These are phyloP conservation scores for Westerdykella ornata DNA, from an alignment of 2,329 filamentous ascomycete genomes.

Conservation along the genomic window DNA sequence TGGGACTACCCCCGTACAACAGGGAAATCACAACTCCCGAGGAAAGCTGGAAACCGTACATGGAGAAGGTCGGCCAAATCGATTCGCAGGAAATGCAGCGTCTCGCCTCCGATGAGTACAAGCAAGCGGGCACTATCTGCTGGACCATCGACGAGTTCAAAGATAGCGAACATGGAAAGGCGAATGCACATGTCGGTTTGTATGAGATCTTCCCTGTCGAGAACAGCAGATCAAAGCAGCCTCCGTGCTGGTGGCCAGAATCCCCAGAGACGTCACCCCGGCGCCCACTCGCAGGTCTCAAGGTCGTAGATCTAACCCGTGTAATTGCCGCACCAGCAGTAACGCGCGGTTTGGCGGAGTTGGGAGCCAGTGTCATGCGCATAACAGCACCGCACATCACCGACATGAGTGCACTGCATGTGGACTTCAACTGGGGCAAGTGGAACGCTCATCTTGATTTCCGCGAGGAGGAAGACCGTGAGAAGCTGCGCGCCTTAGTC, in stretches of 20 bases:
- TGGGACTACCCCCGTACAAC: slow-evolving; percentile 33
- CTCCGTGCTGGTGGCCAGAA: slow-evolving; percentile 41
- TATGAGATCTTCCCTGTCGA: slow-evolving; percentile 35
- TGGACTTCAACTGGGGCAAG: slow-evolving; percentile 48
- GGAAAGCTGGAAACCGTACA: slow-evolving; percentile 29
- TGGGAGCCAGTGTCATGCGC: slow-evolving; percentile 45
- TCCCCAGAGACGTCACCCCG: slow-evolving; percentile 23
- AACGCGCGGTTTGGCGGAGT: slow-evolving; percentile 39
- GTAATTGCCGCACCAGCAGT: slow-evolving; percentile 47
- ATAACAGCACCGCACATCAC: slow-evolving; percentile 38
- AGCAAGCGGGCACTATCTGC: slow-evolving; percentile 39
- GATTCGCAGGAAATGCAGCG: slow-evolving; percentile 33
- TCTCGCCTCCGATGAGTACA: slow-evolving; percentile 33
- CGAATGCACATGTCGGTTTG: slow-evolving; percentile 39
- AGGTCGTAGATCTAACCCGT: slow-evolving; percentile 47
- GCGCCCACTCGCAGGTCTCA: slow-evolving; percentile 44
- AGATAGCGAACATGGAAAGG: slow-evolving; percentile 38
- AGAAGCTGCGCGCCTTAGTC: slow-evolving; percentile 39
- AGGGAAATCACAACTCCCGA: slow-evolving; percentile 21
- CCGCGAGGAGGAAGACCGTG: slow-evolving; percentile 33
- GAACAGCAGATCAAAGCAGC: slow-evolving; percentile 16
- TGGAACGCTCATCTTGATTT: slow-evolving; percentile 44
- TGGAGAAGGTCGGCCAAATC: slow-evolving; percentile 30
- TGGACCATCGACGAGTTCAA: slow-evolving; percentile 36
- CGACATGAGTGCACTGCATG: slow-evolving; percentile 39